A percentile compares a stretch with the other conserved stretches of the same genome.
Conservation (phyloP, 352 stramenopile species). For the Phytophthora multivora region DNA sequence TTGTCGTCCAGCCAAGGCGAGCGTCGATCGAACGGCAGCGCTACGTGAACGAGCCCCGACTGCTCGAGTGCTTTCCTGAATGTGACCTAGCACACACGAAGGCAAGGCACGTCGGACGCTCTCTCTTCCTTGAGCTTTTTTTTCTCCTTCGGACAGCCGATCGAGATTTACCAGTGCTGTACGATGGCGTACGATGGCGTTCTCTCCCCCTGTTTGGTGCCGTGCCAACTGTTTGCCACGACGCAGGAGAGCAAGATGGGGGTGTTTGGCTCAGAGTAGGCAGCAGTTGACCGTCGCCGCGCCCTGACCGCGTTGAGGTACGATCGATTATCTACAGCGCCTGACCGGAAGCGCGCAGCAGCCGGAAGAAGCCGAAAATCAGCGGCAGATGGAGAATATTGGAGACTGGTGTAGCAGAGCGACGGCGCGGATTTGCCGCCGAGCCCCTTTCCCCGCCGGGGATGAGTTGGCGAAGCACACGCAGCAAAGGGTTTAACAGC, state of each 20-base stretch:
- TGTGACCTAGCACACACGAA: constrained; percentile 3
- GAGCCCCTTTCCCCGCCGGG: constrained; percentile 2
- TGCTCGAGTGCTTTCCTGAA: constrained; percentile 29
- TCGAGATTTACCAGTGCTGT: constrained; percentile 9
- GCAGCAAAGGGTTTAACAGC: constrained; percentile 4
- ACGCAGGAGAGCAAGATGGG: constrained; percentile 16
- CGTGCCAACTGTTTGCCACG: constrained; percentile 26
- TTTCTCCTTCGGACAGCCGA: constrained; percentile 15
- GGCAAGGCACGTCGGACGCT: neutral
- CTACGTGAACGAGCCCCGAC: too few relatives aligned
- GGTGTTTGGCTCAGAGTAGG: neutral
- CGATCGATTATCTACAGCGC: neutral
- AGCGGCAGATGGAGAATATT: constrained; percentile 15
- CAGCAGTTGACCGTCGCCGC: constrained; percentile 17
- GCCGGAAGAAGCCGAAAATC: constrained; percentile 1
- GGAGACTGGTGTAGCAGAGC: constrained; percentile 21
- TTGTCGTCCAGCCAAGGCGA: neutral
- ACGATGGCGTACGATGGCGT: constrained; percentile 19
- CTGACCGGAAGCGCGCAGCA: constrained; percentile 4
- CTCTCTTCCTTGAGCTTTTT: constrained; percentile 22
- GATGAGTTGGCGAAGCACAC: constrained; percentile 29
- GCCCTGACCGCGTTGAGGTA: constrained; percentile 8
- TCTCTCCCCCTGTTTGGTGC: constrained; percentile 7
- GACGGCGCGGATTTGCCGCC: constrained; percentile 18
- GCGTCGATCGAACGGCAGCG: neutral